phyloP scores from a whole-genome alignment of 331 rosid species.

The Acacia pycnantha region DNA sequence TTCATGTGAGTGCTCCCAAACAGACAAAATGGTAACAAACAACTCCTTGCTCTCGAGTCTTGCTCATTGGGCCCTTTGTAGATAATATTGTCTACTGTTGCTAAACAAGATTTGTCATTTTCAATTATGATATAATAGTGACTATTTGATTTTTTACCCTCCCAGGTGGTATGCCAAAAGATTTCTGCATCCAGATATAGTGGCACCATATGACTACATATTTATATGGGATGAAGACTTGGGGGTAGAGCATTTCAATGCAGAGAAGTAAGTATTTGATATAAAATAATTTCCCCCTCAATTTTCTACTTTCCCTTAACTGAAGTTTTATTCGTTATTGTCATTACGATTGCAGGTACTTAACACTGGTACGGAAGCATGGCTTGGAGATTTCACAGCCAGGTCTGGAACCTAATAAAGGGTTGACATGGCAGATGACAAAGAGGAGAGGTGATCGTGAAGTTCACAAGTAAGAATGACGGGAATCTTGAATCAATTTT shows the following conservation, averaged over 20 bases:
- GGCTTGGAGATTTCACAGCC: constrained; percentile 98
- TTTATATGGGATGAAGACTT: constrained; percentile 97
- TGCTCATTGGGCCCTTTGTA: constrained; percentile 5
- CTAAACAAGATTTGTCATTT: background rate
- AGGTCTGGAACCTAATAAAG: constrained; percentile 87
- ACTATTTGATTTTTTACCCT: constrained; percentile 14
- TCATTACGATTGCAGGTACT: constrained; percentile 52
- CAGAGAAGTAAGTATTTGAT: constrained; percentile 79
- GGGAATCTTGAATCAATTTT: constrained; percentile 7
- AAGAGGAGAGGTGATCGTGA: constrained; percentile 88
- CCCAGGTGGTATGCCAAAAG: constrained; percentile 98
- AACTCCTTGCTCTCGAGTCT: background rate
- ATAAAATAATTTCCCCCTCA: background rate
- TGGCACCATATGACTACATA: constrained; percentile 92
- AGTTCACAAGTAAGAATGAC: constrained; percentile 82
- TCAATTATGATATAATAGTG: constrained; percentile 28
- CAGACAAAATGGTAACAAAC: constrained; percentile 87
- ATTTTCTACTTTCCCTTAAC: constrained; percentile 6
- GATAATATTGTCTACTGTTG: background rate
- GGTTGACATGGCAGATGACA: constrained; percentile 96
- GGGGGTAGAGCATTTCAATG: constrained; percentile 87
- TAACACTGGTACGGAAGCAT: constrained; percentile 79
- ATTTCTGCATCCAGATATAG: constrained; percentile 95
- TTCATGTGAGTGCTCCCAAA: constrained; percentile 82
- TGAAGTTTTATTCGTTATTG: constrained; percentile 7